Percentiles rank a stretch among this genome's conserved stretches.
phyloP scores from a whole-genome alignment of 2,329 filamentous ascomycete species.

The Purpureocillium takamizusanense region DNA sequence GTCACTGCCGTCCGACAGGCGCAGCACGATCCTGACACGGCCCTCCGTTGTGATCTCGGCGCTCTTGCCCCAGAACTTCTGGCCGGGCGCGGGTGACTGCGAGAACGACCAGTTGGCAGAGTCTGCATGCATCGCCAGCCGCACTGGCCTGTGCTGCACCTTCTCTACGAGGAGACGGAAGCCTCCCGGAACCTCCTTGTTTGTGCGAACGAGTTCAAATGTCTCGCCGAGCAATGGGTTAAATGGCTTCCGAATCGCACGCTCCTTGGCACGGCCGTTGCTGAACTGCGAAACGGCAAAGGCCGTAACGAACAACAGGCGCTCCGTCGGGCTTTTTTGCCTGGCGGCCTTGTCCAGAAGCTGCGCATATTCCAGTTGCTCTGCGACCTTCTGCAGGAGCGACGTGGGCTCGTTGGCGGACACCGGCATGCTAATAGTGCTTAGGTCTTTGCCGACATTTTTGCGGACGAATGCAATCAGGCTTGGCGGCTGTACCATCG shows the following conservation, averaged over 20 bases:
- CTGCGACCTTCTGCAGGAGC: conserved; percentile 76
- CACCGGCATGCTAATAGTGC: conserved; percentile 94
- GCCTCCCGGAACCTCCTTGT: conserved; percentile 60
- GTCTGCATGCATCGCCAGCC: conserved; percentile 90
- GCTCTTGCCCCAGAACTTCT: conserved; percentile 98
- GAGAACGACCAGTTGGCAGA: conserved; percentile 75
- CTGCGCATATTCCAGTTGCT: conserved; percentile 83
- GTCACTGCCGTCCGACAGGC: conserved; percentile 53
- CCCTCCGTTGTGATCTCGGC: conserved; percentile 92
- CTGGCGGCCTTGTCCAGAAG: conserved; percentile 69
- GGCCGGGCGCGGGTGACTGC: conserved; percentile 78
- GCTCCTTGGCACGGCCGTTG: conserved; percentile 73
- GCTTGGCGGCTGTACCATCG: conserved; percentile 75
- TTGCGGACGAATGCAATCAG: conserved; percentile 91
- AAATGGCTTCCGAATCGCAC: conserved; percentile 90
- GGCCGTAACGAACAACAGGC: conserved; percentile 75
- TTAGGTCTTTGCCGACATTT: conserved; percentile 96
- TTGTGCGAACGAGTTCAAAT: conserved; percentile 81
- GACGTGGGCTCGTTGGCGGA: conserved; percentile 92
- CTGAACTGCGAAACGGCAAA: conserved; percentile 88
- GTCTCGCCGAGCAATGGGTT: conserved; percentile 96
- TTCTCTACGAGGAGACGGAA: conserved; percentile 94
- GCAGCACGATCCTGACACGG: conserved; percentile 67
- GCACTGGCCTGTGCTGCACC: conserved; percentile 83
- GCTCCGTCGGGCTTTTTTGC: conserved; percentile 51